These are phyloP conservation scores for Xylariaceae sp. DNA, from an alignment of 2,329 filamentous ascomycete genomes.

Conservation along the genomic window DNA sequence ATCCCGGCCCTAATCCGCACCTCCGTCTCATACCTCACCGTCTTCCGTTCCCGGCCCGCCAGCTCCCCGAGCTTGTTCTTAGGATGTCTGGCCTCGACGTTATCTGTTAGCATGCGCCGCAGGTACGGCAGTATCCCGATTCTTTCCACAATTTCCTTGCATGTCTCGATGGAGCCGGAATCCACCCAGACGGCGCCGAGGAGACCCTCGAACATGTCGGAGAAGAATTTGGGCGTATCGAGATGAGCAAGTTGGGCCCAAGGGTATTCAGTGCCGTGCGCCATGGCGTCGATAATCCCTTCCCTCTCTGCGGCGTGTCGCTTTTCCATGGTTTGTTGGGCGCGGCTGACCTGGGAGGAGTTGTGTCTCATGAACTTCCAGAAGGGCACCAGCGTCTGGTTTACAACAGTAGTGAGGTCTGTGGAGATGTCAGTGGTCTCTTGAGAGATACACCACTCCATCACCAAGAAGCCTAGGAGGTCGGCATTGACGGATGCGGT, in stretches of 20 bases:
- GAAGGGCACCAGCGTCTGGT: conserved; percentile 53
- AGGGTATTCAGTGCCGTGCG: conserved; percentile 65
- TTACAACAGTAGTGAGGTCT: conserved; percentile 32
- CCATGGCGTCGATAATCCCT: conserved; percentile 58
- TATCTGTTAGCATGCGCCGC: conserved; percentile 63
- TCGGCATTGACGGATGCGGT: conserved; percentile 80
- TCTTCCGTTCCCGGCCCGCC: conserved; percentile 51
- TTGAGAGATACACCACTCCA: conserved; percentile 58
- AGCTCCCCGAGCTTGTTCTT: conserved; percentile 73
- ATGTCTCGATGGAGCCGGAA: conserved; percentile 66
- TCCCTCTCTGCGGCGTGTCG: conserved; percentile 57
- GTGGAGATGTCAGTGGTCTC: conserved; percentile 40
- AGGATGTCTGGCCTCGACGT: conserved; percentile 65
- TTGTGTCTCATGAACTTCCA: conserved; percentile 75
- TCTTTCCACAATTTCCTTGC: conserved; percentile 64
- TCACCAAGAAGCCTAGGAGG: conserved; percentile 77
- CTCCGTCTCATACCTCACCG: conserved; percentile 60
- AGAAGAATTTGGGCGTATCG: conserved; percentile 77
- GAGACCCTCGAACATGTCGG: conserved; percentile 81
- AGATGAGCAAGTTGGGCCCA: conserved; percentile 76
- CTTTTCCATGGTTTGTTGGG: conserved; percentile 51
- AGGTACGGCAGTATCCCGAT: conserved; percentile 72
- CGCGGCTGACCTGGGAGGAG: conserved; percentile 53
- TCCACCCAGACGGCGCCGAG: conserved; percentile 88
- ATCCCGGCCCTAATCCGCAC: conserved; percentile 32